Conservation (phyloP, 768 basidiomycete species). For the Podaxis sp. region DNA sequence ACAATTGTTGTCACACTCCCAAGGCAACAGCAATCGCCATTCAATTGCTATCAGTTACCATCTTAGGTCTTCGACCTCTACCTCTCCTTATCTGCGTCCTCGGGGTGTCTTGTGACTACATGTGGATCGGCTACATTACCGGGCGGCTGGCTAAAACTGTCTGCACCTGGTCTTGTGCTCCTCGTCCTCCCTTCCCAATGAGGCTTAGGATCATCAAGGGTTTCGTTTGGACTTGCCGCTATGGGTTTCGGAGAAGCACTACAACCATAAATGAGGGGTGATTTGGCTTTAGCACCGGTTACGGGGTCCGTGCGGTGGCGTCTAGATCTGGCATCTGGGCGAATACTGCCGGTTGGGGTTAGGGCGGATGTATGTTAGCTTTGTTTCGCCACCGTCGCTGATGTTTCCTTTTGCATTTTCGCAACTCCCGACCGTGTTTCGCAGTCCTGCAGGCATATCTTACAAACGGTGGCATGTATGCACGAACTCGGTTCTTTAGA, state of each 20-base stretch:
- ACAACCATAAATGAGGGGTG: background rate
- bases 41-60: background rate
- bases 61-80: too few relatives aligned
- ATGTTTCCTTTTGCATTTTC: background rate
- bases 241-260: background rate
- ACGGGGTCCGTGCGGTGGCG: background rate
- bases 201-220: background rate
- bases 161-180: background rate
- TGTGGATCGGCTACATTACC: background rate
- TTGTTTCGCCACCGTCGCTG: background rate
- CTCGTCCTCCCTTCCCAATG: background rate
- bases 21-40: background rate
- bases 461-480: background rate
- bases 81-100: background rate
- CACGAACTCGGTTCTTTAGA: background rate
- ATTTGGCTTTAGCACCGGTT: background rate
- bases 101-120: background rate
- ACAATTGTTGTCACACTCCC: background rate
- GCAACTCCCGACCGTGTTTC: background rate
- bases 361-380: background rate
- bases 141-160: background rate
- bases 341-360: background rate
- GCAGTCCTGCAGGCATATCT: background rate
- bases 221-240: background rate
- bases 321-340: background rate